These are phyloP conservation scores for Phytophthora agathidicida DNA, from an alignment of 352 stramenopile species.

Conservation along the genomic window DNA sequence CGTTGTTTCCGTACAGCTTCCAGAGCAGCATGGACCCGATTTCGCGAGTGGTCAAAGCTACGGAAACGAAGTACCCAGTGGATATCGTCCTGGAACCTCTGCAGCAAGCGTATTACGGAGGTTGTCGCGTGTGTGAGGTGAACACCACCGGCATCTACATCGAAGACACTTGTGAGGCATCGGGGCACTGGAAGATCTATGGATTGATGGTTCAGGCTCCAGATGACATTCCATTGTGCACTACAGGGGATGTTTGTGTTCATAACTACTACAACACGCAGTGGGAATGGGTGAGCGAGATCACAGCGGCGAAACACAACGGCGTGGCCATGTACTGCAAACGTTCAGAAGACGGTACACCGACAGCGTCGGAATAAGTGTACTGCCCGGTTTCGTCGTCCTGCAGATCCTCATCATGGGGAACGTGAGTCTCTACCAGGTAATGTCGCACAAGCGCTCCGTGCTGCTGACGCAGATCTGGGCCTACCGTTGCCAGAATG, in stretches of 20 bases:
- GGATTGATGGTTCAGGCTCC: constrained; percentile 16
- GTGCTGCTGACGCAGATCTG: constrained; percentile 14
- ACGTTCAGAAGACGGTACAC: constrained; percentile 10
- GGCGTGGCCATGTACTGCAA: neutral
- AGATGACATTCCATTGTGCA: constrained; percentile 16
- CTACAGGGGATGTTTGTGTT: constrained; percentile 6
- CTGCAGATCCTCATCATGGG: constrained; percentile 23
- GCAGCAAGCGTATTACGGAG: constrained; percentile 14
- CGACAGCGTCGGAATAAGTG: constrained; percentile 6
- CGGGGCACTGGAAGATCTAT: constrained; percentile 6
- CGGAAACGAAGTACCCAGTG: neutral
- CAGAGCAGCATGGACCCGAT: constrained; percentile 2
- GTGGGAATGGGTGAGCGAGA: constrained; percentile 16
- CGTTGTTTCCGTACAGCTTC: constrained; percentile 20
- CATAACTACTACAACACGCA: constrained; percentile 19
- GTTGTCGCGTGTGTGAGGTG: constrained; percentile 6
- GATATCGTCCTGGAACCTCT: constrained; percentile 3
- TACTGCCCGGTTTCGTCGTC: constrained; percentile 13
- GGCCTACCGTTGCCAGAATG: too few relatives aligned
- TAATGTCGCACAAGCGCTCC: constrained; percentile 12
- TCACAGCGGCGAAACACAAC: constrained; percentile 1
- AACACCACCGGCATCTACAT: constrained; percentile 17
- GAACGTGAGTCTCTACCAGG: constrained; percentile 14
- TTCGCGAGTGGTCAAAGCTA: neutral
- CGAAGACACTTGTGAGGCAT: constrained; percentile 5